Conservation (phyloP, 1,284 basidiomycete genomes). For the Ganoderma lucidum region DNA sequence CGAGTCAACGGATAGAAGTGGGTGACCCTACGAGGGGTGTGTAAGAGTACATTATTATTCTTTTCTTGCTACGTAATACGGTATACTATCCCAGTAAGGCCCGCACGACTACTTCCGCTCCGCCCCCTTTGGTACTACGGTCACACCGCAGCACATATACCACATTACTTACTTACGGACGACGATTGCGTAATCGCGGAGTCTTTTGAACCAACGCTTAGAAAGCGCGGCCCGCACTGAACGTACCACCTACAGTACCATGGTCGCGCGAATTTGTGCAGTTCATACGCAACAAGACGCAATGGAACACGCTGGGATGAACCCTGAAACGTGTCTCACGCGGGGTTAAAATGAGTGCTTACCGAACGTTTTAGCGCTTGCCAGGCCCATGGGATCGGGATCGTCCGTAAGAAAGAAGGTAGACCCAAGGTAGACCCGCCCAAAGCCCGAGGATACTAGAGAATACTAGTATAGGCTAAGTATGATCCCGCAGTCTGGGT, state of each 20-base stretch:
- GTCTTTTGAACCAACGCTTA: not conserved
- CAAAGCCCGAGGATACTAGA: not conserved
- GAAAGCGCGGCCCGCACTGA: too few species aligned
- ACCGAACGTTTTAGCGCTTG: not conserved
- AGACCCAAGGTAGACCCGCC: not conserved
- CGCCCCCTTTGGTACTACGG: not conserved
- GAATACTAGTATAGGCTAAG: too few species aligned
- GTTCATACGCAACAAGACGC: not conserved
- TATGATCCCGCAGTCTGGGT: not conserved
- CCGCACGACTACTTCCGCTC: not conserved
- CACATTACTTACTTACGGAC: not conserved
- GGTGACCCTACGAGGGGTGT: not conserved
- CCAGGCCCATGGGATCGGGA: too few species aligned
- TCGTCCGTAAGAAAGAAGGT: not conserved
- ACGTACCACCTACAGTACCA: not conserved
- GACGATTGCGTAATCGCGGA: too few species aligned
- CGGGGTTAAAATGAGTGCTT: not conserved
- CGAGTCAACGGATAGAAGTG: not conserved
- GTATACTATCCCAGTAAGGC: not conserved
- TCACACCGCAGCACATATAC: not conserved
- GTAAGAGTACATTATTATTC: conserved; percentile 6
- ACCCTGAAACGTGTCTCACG: not conserved
- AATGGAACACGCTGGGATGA: not conserved
- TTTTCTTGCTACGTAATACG: conserved; percentile 11
- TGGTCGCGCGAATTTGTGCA: not conserved